Base-by-base conservation (phyloP, 106 monocot species). In the Xerophyta viscosa region DNA sequence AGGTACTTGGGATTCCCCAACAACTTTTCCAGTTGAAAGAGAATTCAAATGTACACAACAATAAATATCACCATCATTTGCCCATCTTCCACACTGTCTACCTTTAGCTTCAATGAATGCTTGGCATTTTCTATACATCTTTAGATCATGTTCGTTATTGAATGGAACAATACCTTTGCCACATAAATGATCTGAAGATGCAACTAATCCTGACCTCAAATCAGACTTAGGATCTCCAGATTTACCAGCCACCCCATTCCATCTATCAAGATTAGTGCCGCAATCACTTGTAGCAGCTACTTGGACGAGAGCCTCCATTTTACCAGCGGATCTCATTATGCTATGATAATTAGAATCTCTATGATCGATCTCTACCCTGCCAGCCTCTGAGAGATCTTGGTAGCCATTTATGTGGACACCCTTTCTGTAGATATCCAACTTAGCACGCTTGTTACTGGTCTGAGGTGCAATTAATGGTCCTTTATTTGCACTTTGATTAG, bases 61-160 rank as follows among this genome's bases (percentile, higher is more conserved):
- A 66, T 79, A 89, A 23, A 73, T 64, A 60, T 85, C 82, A 52
- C 88, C 81, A 70, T 96, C 96, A 62, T 76, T 96, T 52, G 88
- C 96, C 96, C 88, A 96, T 72, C 96, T 81, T 57, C 73, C 88
- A 60, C 96, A 96, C 11, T 73, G 84, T 49, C 88, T 75, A 72
- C 82, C 81, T 57, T 89, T 88, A 22, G 79, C 76, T 70, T 78
- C 84, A 54, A 88, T 73, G 31, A 89, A 96, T 51, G 88, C 78
- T 29, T 57, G 60, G 44, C 96, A 96, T 51, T 81, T 74, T 31
- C 79, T 61, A 50, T 71, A 81, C 48, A 50, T 77, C 24, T 50
- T 66, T 19, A 12, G 25, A 56, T 54, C 48, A 26, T 26, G 11
- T 37, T 44, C 62, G 39, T 27, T 37, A 39, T 39, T 57, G 23